phyloP scores from a whole-genome alignment of 202 grass and related monocot genomes.

The Zoysia matrella region DNA sequence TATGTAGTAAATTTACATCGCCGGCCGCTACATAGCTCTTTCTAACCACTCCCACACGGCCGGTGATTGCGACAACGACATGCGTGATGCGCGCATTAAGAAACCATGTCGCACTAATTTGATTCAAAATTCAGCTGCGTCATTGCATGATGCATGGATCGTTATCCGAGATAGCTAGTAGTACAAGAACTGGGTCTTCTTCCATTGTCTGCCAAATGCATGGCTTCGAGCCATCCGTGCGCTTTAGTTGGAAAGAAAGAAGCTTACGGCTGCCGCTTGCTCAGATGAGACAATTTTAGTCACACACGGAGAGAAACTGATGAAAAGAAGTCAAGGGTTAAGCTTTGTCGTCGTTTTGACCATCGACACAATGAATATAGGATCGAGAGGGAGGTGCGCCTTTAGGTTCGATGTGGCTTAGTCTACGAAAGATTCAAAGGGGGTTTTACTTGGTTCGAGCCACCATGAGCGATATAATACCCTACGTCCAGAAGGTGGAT shows the following conservation, averaged over 20 bases:
- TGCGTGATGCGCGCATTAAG: background rate
- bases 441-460: too few relatives aligned
- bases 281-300: background rate
- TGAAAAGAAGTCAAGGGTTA: background rate
- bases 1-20: constrained; percentile 9
- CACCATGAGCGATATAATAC: too few relatives aligned
- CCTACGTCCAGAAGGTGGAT: too few relatives aligned
- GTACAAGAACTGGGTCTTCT: background rate
- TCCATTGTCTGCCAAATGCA: constrained; percentile 23
- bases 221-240: background rate
- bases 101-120: background rate
- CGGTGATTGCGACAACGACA: constrained; percentile 32
- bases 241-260: background rate
- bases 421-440: too few relatives aligned
- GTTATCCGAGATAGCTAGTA: background rate
- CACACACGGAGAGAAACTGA: background rate
- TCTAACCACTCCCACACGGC: background rate
- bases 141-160: background rate
- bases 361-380: too few relatives aligned
- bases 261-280: background rate
- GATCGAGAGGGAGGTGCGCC: too few relatives aligned
- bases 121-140: background rate
- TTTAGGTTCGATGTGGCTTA: too few relatives aligned
- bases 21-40: background rate
- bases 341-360: too few relatives aligned